phyloP scores from a whole-genome alignment of 495 filamentous ascomycete genomes.

The Penicillium salamii region DNA sequence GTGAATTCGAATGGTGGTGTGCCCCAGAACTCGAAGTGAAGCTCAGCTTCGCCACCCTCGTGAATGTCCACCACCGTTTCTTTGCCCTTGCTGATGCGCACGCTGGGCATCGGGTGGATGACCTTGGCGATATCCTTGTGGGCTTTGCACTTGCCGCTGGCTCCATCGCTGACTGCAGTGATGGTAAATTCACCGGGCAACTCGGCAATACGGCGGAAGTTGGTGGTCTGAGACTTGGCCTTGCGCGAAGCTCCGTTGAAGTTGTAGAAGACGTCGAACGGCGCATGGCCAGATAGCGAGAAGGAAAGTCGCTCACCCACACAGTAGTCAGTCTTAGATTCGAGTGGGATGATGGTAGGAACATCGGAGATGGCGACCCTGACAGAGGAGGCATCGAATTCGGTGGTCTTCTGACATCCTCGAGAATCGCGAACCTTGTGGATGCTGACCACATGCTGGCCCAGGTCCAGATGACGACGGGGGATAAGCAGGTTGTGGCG shows the following conservation, averaged over 20 bases:
- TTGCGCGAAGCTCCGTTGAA: constrained; percentile 77
- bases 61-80: constrained; percentile 85
- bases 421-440: constrained; percentile 82
- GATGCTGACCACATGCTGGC: constrained; percentile 80
- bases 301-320: constrained; percentile 92
- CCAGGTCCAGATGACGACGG: constrained; percentile 73
- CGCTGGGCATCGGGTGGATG: constrained; percentile 89
- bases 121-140: constrained; percentile 69
- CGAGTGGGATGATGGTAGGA: constrained; percentile 82
- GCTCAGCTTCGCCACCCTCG: constrained; percentile 88
- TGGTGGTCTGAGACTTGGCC: constrained; percentile 70
- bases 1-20: constrained; percentile 97
- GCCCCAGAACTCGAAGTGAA: constrained; percentile 89
- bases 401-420: constrained; percentile 73
- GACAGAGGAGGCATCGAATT: constrained; percentile 66
- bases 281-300: constrained; percentile 79
- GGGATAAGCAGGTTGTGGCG: constrained; percentile 80
- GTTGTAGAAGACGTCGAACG: constrained; percentile 89
- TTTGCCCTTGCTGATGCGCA: constrained; percentile 78
- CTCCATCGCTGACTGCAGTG: constrained; percentile 76
- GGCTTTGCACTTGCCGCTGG: constrained; percentile 73
- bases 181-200: constrained; percentile 84
- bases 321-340: constrained; percentile 86
- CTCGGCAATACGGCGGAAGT: constrained; percentile 88
- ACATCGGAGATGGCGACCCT: constrained; percentile 88